Percentiles rank a stretch among this genome's conserved stretches.
These are phyloP conservation scores for Xylariaceae sp. DNA, from an alignment of 2,329 filamentous ascomycete species.

Conservation along the genomic window DNA sequence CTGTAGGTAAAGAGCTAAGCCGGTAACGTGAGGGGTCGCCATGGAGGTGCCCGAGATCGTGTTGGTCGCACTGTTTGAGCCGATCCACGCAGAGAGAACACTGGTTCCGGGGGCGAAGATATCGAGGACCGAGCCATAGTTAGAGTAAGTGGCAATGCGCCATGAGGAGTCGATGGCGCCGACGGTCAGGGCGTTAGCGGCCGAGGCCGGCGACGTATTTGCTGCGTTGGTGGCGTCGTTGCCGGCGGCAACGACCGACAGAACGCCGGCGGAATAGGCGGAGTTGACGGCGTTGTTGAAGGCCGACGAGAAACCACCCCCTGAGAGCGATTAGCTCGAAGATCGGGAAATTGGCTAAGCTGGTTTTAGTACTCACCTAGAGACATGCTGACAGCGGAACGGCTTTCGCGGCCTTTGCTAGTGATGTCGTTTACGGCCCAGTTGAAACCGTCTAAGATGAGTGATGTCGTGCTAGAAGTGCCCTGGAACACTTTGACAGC, in stretches of 20 bases:
- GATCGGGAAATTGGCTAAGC: neutral
- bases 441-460: slow-evolving; percentile 34
- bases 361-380: slow-evolving; percentile 41
- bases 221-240: slow-evolving; percentile 47
- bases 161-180: slow-evolving; percentile 49
- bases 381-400: slow-evolving; percentile 58
- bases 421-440: slow-evolving; percentile 52
- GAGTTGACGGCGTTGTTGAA: slow-evolving; percentile 54
- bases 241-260: slow-evolving; percentile 61
- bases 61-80: slow-evolving; percentile 42
- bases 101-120: slow-evolving; percentile 48
- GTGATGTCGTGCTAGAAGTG: slow-evolving; percentile 26
- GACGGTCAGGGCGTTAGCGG: slow-evolving; percentile 54
- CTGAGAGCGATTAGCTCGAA: slow-evolving; percentile 1
- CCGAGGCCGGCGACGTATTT: slow-evolving; percentile 52
- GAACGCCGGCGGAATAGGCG: slow-evolving; percentile 50
- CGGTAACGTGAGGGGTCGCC: slow-evolving; percentile 63
- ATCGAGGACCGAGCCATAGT: slow-evolving; percentile 50
- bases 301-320: slow-evolving; percentile 47
- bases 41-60: slow-evolving; percentile 63
- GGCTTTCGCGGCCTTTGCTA: slow-evolving; percentile 41
- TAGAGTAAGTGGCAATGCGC: slow-evolving; percentile 49
- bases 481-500: slow-evolving; percentile 49
- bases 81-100: slow-evolving; percentile 47
- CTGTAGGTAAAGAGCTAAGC: slow-evolving; percentile 61